Conservation (phyloP, 1,139 yeast species). For the Scheffersomyces quercinus region DNA sequence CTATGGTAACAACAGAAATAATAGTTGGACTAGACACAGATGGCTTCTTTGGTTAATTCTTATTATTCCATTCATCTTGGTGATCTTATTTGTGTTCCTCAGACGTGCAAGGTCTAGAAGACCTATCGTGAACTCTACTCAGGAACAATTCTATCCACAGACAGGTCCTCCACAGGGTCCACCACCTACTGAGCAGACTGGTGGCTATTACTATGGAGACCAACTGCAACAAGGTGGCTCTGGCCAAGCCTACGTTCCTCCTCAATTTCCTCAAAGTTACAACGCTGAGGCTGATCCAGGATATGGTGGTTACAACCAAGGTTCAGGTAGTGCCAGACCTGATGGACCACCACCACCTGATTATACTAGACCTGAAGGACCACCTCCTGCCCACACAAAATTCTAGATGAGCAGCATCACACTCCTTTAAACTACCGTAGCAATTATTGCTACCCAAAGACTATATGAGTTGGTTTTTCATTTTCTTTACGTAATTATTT, state of each 20-base stretch:
- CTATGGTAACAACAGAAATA: slow-evolving; percentile 5
- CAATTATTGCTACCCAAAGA: too few species aligned
- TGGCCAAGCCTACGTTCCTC: slow-evolving; percentile 1
- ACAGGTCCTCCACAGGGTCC: slow-evolving; percentile 14
- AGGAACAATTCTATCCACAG: slow-evolving; percentile 15
- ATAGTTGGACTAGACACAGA: slow-evolving; percentile 10
- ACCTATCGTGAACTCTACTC: slow-evolving; percentile 4
- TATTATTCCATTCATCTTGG: slow-evolving; percentile 11
- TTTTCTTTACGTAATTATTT: too few species aligned
- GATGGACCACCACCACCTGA: slow-evolving; percentile 9
- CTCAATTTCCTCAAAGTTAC: not conserved
- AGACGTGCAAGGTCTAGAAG: slow-evolving; percentile 11
- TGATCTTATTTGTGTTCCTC: slow-evolving; percentile 8
- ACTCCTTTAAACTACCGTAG: not conserved
- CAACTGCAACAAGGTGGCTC: slow-evolving; percentile 1
- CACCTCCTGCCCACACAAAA: slow-evolving; percentile 20
- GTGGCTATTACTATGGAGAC: slow-evolving; percentile 3
- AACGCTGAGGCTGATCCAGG: slow-evolving; percentile 4
- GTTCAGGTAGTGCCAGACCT: slow-evolving; percentile 2
- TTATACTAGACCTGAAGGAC: slow-evolving; percentile 21
- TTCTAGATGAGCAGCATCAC: slow-evolving; percentile 5
- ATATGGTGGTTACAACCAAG: slow-evolving; percentile 5
- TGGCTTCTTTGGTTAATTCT: slow-evolving; percentile 16
- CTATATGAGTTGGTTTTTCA: too few species aligned
- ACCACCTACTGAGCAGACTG: not conserved